phyloP scores from a whole-genome alignment of 345 rosid genomes.

The Dipteronia sinensis region DNA sequence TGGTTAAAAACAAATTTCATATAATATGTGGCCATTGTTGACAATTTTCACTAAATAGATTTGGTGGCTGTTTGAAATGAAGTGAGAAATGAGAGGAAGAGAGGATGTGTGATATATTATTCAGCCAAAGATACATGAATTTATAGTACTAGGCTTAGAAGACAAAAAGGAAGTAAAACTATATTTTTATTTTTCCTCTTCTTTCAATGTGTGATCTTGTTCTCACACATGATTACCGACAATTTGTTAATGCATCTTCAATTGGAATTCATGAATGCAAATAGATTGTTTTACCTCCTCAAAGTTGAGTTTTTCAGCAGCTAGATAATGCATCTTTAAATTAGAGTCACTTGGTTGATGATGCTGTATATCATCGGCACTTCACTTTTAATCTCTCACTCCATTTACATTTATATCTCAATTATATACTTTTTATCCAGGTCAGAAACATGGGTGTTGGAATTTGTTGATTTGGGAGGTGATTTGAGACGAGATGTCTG shows the following conservation, averaged over 20 bases:
- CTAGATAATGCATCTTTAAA: background rate
- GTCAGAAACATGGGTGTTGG: conserved; percentile 77
- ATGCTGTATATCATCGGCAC: background rate
- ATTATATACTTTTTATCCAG: conserved; percentile 39
- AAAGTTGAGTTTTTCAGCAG: background rate
- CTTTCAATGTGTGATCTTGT: background rate
- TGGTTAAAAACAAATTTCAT: too few species aligned
- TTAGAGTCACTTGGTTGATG: background rate
- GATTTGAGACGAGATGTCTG: conserved; percentile 93
- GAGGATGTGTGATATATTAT: too few species aligned
- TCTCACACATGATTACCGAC: background rate
- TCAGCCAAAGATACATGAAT: too few species aligned
- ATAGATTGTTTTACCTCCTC: too few species aligned
- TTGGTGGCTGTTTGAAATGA: too few species aligned
- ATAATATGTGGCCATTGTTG: too few species aligned
- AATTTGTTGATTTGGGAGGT: conserved; percentile 96
- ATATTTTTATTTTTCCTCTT: background rate
- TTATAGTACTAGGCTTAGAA: too few species aligned
- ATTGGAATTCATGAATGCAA: background rate
- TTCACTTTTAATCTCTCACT: background rate
- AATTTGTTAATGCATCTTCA: background rate
- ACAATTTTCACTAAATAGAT: too few species aligned
- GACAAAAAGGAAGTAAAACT: too few species aligned
- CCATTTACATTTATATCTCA: background rate
- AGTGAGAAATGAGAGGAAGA: too few species aligned